Evolutionary conservation across 1,284 basidiomycete species (phyloP), one percentile per base, ranked within the genome.

Genomic region (Rhodotorula sp.): DNA sequence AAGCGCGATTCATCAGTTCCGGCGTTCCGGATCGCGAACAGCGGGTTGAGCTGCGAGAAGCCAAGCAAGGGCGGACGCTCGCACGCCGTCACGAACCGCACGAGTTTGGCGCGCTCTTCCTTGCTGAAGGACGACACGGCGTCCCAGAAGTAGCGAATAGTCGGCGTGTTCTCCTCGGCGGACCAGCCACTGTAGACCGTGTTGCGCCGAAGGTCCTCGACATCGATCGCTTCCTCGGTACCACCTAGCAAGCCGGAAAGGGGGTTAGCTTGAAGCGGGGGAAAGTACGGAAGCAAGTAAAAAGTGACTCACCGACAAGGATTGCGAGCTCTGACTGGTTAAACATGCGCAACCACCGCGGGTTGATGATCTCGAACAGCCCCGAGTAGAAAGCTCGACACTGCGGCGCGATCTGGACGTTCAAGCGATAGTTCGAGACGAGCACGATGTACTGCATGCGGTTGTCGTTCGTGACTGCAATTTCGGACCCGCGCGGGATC

Each of bases 71-170:
- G 94, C 0, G 94, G 93, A 18, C 93, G 85, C 73, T 91, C 90
- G 78, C 93, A 95, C 71, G 90, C 91, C 14, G 94, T 96, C 24
- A 92, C 94, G 78, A 96, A 97, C 8, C 91, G 86, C 64, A 97
- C 80, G 68, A 96, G 82, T 3, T 86, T 89, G 42, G 86, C 83
- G 55, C 89, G 85, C 69, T 93, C 85, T 33, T 92, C 88, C 84
- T 91, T 77, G 71, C 87, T 84, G 76, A 93, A 81, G 1, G 72
- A 70, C 42, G 79, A 76, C 55, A 84, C 80, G 24, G 82, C 82
- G 57, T 78, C 71, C 78, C 80, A 80, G 66, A 79, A 71, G 60
- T 69, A 62, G 54, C 84, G 79, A 45, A 95, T 89, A 0, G 90
- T 91, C 20, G 83, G 81, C 72, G 91, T 85, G 7, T 87, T 82